phyloP scores from a whole-genome alignment of 345 rosid species.

The Murraya paniculata region DNA sequence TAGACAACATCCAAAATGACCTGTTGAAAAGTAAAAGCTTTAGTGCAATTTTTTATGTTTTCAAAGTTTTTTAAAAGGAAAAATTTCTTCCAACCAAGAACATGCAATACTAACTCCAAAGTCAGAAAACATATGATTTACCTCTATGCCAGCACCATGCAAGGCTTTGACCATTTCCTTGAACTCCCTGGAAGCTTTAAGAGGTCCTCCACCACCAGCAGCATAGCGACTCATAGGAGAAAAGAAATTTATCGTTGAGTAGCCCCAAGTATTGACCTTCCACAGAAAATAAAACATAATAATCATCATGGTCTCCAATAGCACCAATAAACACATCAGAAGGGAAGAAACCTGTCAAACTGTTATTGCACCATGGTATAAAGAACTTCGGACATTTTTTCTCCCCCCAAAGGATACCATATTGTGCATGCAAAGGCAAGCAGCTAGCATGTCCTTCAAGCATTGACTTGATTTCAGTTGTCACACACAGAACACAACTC shows the following conservation, averaged over 20 bases:
- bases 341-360: not conserved
- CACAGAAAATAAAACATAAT: constrained; percentile 3
- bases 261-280: constrained; percentile 97
- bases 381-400: not conserved
- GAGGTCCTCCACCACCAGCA: constrained; percentile 77
- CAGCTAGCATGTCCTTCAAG: not conserved
- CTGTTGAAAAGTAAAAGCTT: constrained; percentile 37
- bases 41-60: constrained; percentile 2
- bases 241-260: constrained; percentile 94
- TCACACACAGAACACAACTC: not conserved
- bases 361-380: not conserved
- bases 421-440: not conserved
- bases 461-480: not conserved
- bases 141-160: constrained; percentile 93
- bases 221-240: constrained; percentile 97
- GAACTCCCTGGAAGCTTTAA: constrained; percentile 75
- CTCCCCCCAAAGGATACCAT: not conserved
- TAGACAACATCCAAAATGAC: constrained; percentile 95
- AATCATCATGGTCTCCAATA: not conserved
- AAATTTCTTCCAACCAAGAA: not conserved
- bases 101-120: not conserved
- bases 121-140: constrained; percentile 23
- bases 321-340: not conserved
- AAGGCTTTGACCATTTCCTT: constrained; percentile 96
- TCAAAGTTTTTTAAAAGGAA: constrained; percentile 16